phyloP scores from a whole-genome alignment of 1,284 basidiomycete genomes.

The Ceratobasidium sp. region DNA sequence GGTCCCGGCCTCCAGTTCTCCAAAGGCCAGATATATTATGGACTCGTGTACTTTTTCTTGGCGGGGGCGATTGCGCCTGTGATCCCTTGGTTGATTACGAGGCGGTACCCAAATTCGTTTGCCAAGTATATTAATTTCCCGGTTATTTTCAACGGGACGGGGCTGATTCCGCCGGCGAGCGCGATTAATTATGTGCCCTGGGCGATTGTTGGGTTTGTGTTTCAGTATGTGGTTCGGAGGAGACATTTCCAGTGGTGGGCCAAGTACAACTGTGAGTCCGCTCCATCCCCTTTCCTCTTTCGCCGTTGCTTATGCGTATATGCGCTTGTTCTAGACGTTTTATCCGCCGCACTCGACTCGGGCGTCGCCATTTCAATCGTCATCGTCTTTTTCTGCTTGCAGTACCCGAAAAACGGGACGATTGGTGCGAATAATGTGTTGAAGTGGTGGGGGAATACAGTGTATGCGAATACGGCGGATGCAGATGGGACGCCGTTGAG shows the following conservation, averaged over 20 bases:
- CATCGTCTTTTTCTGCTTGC: constrained; percentile 75
- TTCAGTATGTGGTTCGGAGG: constrained; percentile 71
- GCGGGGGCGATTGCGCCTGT: constrained; percentile 63
- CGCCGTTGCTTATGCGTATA: constrained; percentile 37
- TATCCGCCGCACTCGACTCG: constrained; percentile 70
- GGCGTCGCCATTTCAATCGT: constrained; percentile 72
- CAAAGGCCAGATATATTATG: constrained; percentile 60
- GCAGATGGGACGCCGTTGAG: constrained; percentile 51
- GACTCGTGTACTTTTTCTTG: constrained; percentile 65
- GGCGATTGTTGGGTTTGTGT: constrained; percentile 72
- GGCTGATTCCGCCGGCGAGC: constrained; percentile 64
- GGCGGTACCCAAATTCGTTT: constrained; percentile 62
- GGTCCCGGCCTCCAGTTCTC: constrained; percentile 62
- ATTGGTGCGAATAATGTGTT: constrained; percentile 70
- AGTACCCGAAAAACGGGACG: constrained; percentile 73
- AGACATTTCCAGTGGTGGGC: constrained; percentile 77
- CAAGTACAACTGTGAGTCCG: constrained; percentile 69
- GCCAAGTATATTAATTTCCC: constrained; percentile 65
- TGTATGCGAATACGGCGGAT: constrained; percentile 54
- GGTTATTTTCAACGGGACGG: constrained; percentile 64
- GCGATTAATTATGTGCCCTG: constrained; percentile 68
- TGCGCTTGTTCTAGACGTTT: constrained; percentile 59
- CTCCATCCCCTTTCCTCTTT: constrained; percentile 26
- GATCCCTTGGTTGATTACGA: constrained; percentile 59
- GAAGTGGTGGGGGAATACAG: constrained; percentile 80